Conservation (phyloP, 2,329 filamentous ascomycete genomes). For the Seiridium unicorne region DNA sequence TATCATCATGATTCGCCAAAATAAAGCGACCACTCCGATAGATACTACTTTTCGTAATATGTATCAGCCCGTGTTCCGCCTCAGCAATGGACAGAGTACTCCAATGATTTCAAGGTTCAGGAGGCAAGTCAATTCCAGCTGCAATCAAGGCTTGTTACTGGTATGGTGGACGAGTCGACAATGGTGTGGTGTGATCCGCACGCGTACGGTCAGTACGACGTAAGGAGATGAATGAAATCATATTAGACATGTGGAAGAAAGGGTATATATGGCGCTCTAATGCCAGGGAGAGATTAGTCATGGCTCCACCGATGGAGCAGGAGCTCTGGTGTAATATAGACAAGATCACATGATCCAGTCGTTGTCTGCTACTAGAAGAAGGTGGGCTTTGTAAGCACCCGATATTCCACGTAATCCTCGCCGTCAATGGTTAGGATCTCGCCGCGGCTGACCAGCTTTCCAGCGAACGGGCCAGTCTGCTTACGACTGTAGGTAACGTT, state of each 20-base stretch:
- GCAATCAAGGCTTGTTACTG: too few relatives aligned
- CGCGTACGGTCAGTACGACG: background rate
- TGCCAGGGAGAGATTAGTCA: background rate
- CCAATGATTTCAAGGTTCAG: too few relatives aligned
- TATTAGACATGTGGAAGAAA: background rate
- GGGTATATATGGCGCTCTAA: background rate
- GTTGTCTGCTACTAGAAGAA: constrained; percentile 45
- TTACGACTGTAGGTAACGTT: constrained; percentile 65
- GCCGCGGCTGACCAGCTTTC: constrained; percentile 62
- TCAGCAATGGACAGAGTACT: too few relatives aligned
- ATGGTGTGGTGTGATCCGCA: too few relatives aligned
- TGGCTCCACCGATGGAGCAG: background rate
- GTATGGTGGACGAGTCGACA: too few relatives aligned
- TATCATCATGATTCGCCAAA: too few relatives aligned
- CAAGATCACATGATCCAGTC: background rate
- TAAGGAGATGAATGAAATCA: background rate
- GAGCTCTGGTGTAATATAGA: too few relatives aligned
- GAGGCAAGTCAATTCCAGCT: too few relatives aligned
- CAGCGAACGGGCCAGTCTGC: constrained; percentile 57
- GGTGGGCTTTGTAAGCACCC: constrained; percentile 61
- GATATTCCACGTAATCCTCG: constrained; percentile 66
- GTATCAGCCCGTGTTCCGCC: too few relatives aligned
- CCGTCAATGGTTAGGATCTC: constrained; percentile 64
- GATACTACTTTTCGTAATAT: too few relatives aligned
- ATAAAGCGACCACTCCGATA: too few relatives aligned